These are phyloP conservation scores for Staphylotrichum tortipilum DNA, from an alignment of 495 filamentous ascomycete species.

Conservation along the genomic window DNA sequence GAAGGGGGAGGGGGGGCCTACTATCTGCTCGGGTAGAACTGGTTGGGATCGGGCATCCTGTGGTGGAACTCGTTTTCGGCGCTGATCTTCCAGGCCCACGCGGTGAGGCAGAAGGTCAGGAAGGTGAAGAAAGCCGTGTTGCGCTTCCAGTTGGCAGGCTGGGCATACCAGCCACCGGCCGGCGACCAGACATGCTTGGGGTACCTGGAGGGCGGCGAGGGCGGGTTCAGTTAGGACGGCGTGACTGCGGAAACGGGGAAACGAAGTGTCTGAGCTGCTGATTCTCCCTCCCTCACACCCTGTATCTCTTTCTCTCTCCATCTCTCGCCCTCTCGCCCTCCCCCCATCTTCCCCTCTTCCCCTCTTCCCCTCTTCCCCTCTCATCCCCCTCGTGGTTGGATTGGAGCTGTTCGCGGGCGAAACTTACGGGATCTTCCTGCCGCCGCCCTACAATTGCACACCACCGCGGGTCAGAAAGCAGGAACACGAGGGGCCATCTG, in stretches of 20 bases:
- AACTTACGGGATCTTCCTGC: constrained; percentile 83
- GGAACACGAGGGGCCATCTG: no score
- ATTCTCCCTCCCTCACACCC: no score
- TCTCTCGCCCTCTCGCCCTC: no score
- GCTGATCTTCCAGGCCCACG: constrained; percentile 67
- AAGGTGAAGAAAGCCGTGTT: constrained; percentile 82
- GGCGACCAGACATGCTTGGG: constrained; percentile 99
- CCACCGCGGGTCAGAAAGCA: no score
- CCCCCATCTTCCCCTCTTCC: no score
- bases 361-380: no score
- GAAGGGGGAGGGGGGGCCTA: constrained; percentile 39
- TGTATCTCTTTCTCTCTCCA: no score
- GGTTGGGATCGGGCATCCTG: constrained; percentile 75
- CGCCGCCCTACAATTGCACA: constrained; percentile 48
- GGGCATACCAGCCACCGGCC: constrained; percentile 92
- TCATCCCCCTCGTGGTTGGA: no score
- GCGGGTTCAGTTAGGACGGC: no score
- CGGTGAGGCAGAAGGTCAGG: constrained; percentile 65
- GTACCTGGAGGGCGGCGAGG: constrained; percentile 50
- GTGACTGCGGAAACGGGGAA: no score
- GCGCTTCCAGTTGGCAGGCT: constrained; percentile 85
- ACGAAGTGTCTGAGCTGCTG: no score
- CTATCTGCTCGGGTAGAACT: constrained; percentile 96
- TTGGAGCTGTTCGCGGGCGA: constrained; percentile 3
- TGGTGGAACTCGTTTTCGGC: constrained; percentile 71